Evolutionary conservation across 805 yeast species (phyloP), one percentile per base, ranked within the genome.

Genomic region (Cyberlindnera suaveolens): DNA sequence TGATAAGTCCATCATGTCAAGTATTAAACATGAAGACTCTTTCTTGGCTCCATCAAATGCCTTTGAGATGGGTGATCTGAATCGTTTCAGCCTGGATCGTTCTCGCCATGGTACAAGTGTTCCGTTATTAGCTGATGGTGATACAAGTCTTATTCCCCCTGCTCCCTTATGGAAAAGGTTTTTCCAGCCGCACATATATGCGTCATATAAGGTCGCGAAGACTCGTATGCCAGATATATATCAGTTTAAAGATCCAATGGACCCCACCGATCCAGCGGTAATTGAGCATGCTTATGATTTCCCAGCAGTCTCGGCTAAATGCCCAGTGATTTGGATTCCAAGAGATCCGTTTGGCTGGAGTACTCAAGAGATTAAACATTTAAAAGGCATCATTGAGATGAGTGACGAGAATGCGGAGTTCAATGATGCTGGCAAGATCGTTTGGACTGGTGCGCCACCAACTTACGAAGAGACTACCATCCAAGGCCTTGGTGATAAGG

Each of bases 251-350:
- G 68, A 66, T 31, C 75, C 75, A 17, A 68, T 72, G n/a, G 71
- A 66, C 20, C 51, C 53, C 17, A 45, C 47, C 5, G 54, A 53
- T 23, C 63, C 67, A 3, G 69, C 64, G 5, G 71, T 63, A 14
- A 67, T 59, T 17, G 70, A 74, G 39, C 78, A 75, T 48, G 93
- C 96, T 1, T 91, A 82, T 63, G 78, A 79, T 56, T 75, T 74
- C 57, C 97, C 97, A 3, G 85, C 82, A 6, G 80, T 82, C 15
- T 67, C 77, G 23, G 82, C 82, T 0, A 61, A 70, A 36, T 75
- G 85, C 52, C 95, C 96, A 2, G 69, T 71, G n/a, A 66, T 91
- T 17, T 91, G 99, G 99, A 78, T 91, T 56, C 95, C 97, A n/a
- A 68, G 70, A 45, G 99, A 91, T 61, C 82, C 86, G 9, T 77